Evolutionary conservation across 495 filamentous ascomycete species (phyloP), one percentile per base, ranked within the genome.

Genomic region (Amniculicola lignicola): DNA sequence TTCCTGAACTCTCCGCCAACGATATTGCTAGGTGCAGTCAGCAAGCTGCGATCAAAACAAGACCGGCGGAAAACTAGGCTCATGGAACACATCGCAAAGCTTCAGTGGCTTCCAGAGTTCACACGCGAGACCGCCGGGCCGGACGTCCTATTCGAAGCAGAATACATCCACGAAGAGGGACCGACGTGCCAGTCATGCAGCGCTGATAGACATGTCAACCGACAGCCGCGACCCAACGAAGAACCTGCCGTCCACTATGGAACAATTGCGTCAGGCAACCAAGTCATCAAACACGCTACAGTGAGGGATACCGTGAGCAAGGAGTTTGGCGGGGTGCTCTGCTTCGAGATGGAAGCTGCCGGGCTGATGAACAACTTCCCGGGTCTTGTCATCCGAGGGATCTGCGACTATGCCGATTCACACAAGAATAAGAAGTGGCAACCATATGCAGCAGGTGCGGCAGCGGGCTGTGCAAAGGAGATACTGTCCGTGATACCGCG

Each of bases 371-470:
- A 54, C 24, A 41, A 28, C 19, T 50, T 59, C 40, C 49, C 53
- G 0, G 54, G 60, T 23, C 56, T 63, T 1, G 56, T 54, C 11
- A 60, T 63, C 28, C 60, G 60, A 14, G 60, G 60, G 1, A 63
- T 59, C 40, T 63, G 60, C 56, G 60, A 63, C 50, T 63, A 63
- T 28, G 24, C 53, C 5, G 60, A 63, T 28, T 59, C 60, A 14
- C 60, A 63, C 31, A 63, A 63, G 56, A 63, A 63, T 27, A 63
- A 63, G 29, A 42, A 4, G 27, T 63, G 60, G 57, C 61, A 64
- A 41, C 19, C 41, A 19, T 64, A 56, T 28, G 61, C 61, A n/a
- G 61, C 61, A 15, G 51, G 10, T 7, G 51, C 49, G 15, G 61
- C 61, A 42, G 61, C 57, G 0, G 61, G 51, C 14, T 64, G 19